A percentile compares a stretch with the other conserved stretches of the same genome.
Conservation (phyloP, 2,329 filamentous ascomycete species). For the Orbilia oligospora region DNA sequence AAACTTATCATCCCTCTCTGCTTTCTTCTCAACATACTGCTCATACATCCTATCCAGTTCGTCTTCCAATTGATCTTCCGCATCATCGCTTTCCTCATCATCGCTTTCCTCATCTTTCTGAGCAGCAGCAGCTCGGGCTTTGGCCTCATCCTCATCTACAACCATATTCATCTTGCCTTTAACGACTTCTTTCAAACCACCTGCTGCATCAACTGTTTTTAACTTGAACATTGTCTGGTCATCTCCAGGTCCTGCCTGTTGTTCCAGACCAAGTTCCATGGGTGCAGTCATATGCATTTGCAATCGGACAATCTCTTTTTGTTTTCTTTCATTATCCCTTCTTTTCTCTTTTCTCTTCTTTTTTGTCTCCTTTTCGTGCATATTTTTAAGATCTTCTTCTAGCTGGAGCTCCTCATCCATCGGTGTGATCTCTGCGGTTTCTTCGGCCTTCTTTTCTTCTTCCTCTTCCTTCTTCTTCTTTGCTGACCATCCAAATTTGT, state of each 20-base stretch:
- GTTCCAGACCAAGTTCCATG: constrained; percentile 95
- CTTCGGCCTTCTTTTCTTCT: constrained; percentile 70
- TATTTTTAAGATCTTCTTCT: constrained; percentile 85
- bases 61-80: constrained; percentile 80
- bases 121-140: constrained; percentile 72
- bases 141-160: constrained; percentile 71
- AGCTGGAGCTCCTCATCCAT: constrained; percentile 97
- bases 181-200: constrained; percentile 77
- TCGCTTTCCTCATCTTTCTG: constrained; percentile 74
- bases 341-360: constrained; percentile 87
- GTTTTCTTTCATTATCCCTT: constrained; percentile 92
- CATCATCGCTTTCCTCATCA: constrained; percentile 77
- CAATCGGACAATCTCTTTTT: constrained; percentile 94
- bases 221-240: constrained; percentile 89
- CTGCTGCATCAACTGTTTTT: constrained; percentile 83
- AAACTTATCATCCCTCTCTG: constrained; percentile 86
- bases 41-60: constrained; percentile 92
- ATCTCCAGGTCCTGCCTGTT: constrained; percentile 78
- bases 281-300: constrained; percentile 97
- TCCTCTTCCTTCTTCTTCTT: constrained; percentile 75
- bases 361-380: constrained; percentile 83
- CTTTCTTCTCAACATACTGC: constrained; percentile 83
- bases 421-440: constrained; percentile 84
- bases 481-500: constrained; percentile 87
- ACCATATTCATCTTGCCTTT: constrained; percentile 84